A percentile compares a stretch with the other conserved stretches of the same genome.
Evolutionary conservation across 2,329 filamentous ascomycete genomes (phyloP).

Genomic region (Claviceps monticola): DNA sequence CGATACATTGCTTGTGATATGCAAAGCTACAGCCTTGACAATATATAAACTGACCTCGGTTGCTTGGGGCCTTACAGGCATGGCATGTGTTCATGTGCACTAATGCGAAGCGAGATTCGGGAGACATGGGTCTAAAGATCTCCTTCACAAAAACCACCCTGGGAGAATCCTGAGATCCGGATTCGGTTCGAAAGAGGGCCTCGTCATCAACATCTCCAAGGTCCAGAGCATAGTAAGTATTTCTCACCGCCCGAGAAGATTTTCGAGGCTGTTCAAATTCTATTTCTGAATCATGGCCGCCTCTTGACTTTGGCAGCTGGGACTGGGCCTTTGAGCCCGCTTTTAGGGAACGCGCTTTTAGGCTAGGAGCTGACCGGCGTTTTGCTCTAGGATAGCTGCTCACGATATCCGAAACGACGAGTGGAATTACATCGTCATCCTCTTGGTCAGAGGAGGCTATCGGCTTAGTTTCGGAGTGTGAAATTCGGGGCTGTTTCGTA

Average conservation of each 20-base stretch:
- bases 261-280: slow-evolving; percentile 39
- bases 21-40: slow-evolving; percentile 83
- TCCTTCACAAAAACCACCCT: slow-evolving; percentile 58
- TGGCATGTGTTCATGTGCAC: slow-evolving; percentile 62
- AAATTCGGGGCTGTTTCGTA: slow-evolving; percentile 1
- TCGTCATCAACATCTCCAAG: slow-evolving; percentile 45
- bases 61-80: slow-evolving; percentile 40
- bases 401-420: slow-evolving; percentile 24
- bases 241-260: slow-evolving; percentile 32
- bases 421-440: slow-evolving; percentile 19
- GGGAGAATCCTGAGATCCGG: slow-evolving; percentile 28
- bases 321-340: slow-evolving; percentile 8
- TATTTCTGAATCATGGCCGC: slow-evolving; percentile 29
- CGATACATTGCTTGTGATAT: slow-evolving; percentile 76
- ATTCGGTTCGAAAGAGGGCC: slow-evolving; percentile 34
- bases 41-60: slow-evolving; percentile 56
- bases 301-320: slow-evolving; percentile 10
- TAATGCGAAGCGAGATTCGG: slow-evolving; percentile 51
- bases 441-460: slow-evolving; percentile 13
- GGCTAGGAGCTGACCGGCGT: slow-evolving; percentile 11
- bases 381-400: slow-evolving; percentile 9
- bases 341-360: slow-evolving; percentile 10
- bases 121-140: slow-evolving; percentile 49
- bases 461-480: background rate
- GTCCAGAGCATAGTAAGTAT: slow-evolving; percentile 34